Evolutionary conservation across 2,329 filamentous ascomycete genomes (phyloP), one percentile per base, ranked within the genome.

Genomic region (Monilinia fructicola): DNA sequence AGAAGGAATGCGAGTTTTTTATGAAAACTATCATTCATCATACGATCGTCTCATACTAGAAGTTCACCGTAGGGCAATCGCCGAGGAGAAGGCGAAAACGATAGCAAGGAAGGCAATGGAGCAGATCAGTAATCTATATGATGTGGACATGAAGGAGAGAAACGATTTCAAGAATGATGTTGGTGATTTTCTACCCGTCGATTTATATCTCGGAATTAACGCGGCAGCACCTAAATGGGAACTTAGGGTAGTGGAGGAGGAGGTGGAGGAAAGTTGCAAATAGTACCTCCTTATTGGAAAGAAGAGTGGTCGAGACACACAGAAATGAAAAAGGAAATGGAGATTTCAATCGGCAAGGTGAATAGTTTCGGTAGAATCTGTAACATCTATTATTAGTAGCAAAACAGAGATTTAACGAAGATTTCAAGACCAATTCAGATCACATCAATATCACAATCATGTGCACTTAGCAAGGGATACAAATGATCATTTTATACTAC

Each of bases 1-100:
- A 78, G 87, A 90, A 62, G 86, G 87, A 28, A 85, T 97, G 73
- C 84, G 87, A 14, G 82, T 86, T n/a, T 92, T 97, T 73, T 98
- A 97, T 77, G 90, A 94, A 68, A 88, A 90, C 23, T 99, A 98
- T 74, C 83, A 91, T 26, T 85, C 87, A 63, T 92, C 93, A 0
- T 98, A 99, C 75, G 90, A 92, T 71, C 88, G 89, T 26, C 81
- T 99, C 16, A 84, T 97, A 31, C 83, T 96, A 1, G 95, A 99
- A 77, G 89, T 93, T 7, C 89, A 90, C 63, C 84, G 95, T 31
- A 85, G 95, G 12, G 87, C 86, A 68, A 81, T 84, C 18, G 86
- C 91, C 46, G 90, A 95, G 73, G 86, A 89, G 42, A 88, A 90
- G 69, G 89, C 96, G 63, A 84, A 88, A 71, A 83, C 82, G 54